Base-by-base conservation (phyloP, 345 rosid species). In the Sonneratia alba region DNA sequence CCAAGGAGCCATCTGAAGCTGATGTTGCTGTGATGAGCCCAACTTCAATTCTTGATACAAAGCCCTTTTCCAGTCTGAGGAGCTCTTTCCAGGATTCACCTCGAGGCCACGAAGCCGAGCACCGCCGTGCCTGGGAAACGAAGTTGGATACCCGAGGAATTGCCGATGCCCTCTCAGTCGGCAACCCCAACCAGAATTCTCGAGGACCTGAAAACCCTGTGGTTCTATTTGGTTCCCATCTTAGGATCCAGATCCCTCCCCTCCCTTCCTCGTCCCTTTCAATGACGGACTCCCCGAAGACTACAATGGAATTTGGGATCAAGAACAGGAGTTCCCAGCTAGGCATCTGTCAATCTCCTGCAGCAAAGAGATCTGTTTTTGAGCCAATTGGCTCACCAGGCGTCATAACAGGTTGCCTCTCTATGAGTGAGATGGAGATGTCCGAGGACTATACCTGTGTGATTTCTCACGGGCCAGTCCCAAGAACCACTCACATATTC, bases 361-460 rank as follows among this genome's bases (percentile, higher is more conserved):
- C 69, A 5, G 79, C 61, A 69, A 79, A 74, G 75, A 18, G 36
- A 34, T 19, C 66, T 4, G 66, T 34, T 19, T 27, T 62, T 14
- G 37, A 27, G 37, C 66, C 66, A 3, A 12, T 62, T 2, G 66
- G 66, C 16, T 34, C 66, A 32, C 64, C 64, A 14, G 2, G 64
- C 22, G 64, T 37, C 81, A 70, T 72, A 74, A 82, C 42, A 3
- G 71, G 67, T 19, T 51, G 56, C n/a, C 37, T 74, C 42, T 82
- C 85, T 22, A 70, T 72, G 73, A 77, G 74, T 38, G 92, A 89
- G 55, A 89, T 91, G 94, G 98, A 89, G 43, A 76, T 86, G 36
- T 93, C 97, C 11, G 98, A 93, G 84, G 97, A 93, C 70, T 93
- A 93, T 76, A 93, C 98, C 32, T 87, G 98, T 76, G 94, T 93